These are phyloP conservation scores for Nicotiana otophora DNA, from an alignment of 257 asterid genomes.

Conservation along the genomic window DNA sequence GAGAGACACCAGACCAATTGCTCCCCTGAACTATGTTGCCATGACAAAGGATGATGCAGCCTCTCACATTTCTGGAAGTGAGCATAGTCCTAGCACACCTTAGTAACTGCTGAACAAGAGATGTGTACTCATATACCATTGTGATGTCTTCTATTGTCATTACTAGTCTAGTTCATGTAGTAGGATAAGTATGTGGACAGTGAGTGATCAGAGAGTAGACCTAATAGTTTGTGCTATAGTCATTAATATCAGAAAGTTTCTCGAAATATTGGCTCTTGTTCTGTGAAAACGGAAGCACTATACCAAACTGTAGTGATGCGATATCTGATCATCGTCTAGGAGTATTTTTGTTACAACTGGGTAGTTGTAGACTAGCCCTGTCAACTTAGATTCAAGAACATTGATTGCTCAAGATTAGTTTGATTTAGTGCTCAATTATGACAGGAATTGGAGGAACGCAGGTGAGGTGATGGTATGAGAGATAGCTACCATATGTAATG, in stretches of 20 bases:
- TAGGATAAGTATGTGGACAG: constrained; percentile 21
- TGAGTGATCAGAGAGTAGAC: constrained; percentile 4
- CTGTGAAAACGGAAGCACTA: neutral
- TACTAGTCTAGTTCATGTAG: constrained; percentile 24
- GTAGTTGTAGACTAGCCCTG: neutral
- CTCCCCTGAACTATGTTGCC: constrained; percentile 76
- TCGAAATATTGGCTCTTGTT: neutral
- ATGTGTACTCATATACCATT: constrained; percentile 11
- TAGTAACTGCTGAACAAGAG: constrained; percentile 16
- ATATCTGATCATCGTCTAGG: neutral
- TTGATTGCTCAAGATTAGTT: neutral
- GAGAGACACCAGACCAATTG: constrained; percentile 57
- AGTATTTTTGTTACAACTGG: neutral
- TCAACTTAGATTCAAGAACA: neutral
- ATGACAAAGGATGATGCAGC: constrained; percentile 57
- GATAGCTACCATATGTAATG: neutral
- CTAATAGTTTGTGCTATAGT: constrained; percentile 5
- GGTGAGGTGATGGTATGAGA: neutral
- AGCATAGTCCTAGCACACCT: constrained; percentile 33
- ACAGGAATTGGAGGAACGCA: neutral
- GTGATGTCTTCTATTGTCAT: constrained; percentile 8
- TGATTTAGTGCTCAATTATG: neutral
- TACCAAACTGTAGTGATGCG: neutral
- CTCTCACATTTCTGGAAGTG: constrained; percentile 38
- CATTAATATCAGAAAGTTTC: neutral